These are phyloP conservation scores for Mycena albidolilacea DNA, from an alignment of 768 basidiomycete species.

Conservation along the genomic window DNA sequence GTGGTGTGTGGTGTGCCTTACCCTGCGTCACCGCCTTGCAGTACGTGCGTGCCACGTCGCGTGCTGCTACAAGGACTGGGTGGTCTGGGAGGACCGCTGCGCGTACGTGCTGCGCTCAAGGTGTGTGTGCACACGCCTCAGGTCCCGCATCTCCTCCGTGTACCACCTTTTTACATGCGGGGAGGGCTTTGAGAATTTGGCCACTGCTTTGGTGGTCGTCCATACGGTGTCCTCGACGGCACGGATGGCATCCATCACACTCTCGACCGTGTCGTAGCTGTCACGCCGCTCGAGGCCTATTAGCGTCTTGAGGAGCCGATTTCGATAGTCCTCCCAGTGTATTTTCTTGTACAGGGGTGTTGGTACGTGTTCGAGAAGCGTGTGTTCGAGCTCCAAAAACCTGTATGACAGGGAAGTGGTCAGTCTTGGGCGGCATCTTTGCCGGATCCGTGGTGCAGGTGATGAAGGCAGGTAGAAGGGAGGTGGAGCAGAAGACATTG, in stretches of 20 bases:
- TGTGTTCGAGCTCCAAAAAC: too few species aligned
- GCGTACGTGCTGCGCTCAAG: slow-evolving; percentile 31
- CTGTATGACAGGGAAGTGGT: too few species aligned
- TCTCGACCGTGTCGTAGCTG: slow-evolving; percentile 1
- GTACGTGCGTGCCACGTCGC: slow-evolving; percentile 40
- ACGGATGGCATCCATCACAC: slow-evolving; percentile 39
- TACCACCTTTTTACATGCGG: slow-evolving; percentile 53
- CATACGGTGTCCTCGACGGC: too few species aligned
- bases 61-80: too few species aligned
- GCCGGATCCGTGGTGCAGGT: too few species aligned
- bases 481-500: too few species aligned
- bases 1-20: slow-evolving; percentile 43
- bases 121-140: slow-evolving; percentile 36
- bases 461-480: too few species aligned
- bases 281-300: slow-evolving; percentile 43
- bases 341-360: too few species aligned
- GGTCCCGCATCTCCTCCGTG: slow-evolving; percentile 45
- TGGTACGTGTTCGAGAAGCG: too few species aligned
- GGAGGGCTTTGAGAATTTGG: slow-evolving; percentile 37
- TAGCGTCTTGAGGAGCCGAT: too few species aligned
- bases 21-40: slow-evolving; percentile 32
- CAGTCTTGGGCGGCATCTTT: too few species aligned
- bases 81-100: slow-evolving; percentile 36
- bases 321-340: too few species aligned
- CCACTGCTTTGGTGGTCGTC: slow-evolving; percentile 34